Evolutionary conservation across 352 stramenopile genomes (phyloP).

Genomic region (Pythium periplocum): DNA sequence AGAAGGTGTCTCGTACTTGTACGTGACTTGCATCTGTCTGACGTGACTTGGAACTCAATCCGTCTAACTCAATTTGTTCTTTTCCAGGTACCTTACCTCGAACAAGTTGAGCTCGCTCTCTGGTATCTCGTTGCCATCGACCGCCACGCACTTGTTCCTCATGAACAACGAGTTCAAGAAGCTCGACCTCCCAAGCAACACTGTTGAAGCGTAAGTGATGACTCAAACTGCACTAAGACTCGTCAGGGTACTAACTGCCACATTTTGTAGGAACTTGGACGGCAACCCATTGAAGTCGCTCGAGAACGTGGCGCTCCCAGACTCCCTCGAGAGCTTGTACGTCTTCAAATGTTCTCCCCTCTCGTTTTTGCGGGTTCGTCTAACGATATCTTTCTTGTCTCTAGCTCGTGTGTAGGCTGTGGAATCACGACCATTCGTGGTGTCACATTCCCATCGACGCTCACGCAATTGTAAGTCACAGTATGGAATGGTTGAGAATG

Average conservation of each 20-base stretch:
- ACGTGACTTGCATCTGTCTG: conserved; percentile 1
- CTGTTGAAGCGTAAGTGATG: neutral
- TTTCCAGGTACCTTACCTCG: conserved; percentile 3
- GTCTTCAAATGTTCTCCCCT: neutral
- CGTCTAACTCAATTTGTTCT: neutral
- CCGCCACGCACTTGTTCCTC: neutral
- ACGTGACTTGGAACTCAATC: neutral
- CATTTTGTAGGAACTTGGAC: neutral
- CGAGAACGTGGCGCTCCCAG: neutral
- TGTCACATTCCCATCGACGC: conserved; percentile 9
- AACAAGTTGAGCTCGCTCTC: conserved; percentile 5
- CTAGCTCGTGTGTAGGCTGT: conserved; percentile 9
- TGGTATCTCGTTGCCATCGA: conserved; percentile 6
- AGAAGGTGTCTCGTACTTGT: conserved; percentile 6
- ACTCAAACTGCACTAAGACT: too few relatives aligned
- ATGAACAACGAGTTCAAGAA: neutral
- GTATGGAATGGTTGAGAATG: neutral
- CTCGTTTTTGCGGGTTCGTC: neutral
- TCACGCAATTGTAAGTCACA: conserved; percentile 9
- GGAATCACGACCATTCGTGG: conserved; percentile 6
- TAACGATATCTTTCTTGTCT: neutral
- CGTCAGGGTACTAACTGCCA: too few relatives aligned
- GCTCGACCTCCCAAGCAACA: neutral
- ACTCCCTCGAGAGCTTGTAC: conserved; percentile 8
- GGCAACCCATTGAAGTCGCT: neutral